Percentiles rank a stretch among this genome's conserved stretches.
These are phyloP conservation scores for Hyphodiscus sp. DNA, from an alignment of 2,329 filamentous ascomycete species.

Conservation along the genomic window DNA sequence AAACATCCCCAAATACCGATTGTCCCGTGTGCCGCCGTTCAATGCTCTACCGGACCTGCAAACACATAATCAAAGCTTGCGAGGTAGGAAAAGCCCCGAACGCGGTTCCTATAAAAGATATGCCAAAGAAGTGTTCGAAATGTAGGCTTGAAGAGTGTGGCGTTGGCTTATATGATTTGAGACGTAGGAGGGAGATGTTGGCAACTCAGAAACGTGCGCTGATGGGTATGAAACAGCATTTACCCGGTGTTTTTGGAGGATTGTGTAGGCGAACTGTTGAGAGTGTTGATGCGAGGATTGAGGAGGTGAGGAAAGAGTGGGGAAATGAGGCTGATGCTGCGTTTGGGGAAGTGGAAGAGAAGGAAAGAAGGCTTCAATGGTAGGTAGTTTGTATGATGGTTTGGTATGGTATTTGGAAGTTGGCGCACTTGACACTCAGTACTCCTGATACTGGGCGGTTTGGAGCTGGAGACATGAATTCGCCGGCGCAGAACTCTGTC, in stretches of 20 bases:
- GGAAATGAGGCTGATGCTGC: slow-evolving; percentile 14
- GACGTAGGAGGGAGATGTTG: slow-evolving; percentile 9
- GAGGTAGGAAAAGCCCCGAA: slow-evolving; percentile 3
- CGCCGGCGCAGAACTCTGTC: too few relatives aligned
- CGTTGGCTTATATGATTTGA: slow-evolving; percentile 3
- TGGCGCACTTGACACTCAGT: background rate
- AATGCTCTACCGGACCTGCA: slow-evolving; percentile 23
- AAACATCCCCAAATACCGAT: slow-evolving; percentile 15
- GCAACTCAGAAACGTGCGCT: slow-evolving; percentile 13
- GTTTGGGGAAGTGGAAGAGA: slow-evolving; percentile 24
- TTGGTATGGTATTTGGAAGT: background rate
- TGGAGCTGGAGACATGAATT: background rate
- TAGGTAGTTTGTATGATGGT: slow-evolving; percentile 2
- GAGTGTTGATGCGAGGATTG: slow-evolving; percentile 14
- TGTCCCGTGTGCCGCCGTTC: slow-evolving; percentile 23
- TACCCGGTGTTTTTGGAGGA: slow-evolving; percentile 16
- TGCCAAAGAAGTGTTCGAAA: slow-evolving; percentile 19
- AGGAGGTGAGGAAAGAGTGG: slow-evolving; percentile 13
- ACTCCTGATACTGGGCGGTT: background rate
- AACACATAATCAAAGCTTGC: slow-evolving; percentile 17
- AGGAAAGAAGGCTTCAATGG: slow-evolving; percentile 21
- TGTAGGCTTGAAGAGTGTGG: slow-evolving; percentile 17
- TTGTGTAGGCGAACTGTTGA: slow-evolving; percentile 6
- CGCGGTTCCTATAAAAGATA: slow-evolving; percentile 12
- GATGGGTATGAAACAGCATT: slow-evolving; percentile 8